These are phyloP conservation scores for Leccinum broughii DNA, from an alignment of 768 basidiomycete genomes.

Conservation along the genomic window DNA sequence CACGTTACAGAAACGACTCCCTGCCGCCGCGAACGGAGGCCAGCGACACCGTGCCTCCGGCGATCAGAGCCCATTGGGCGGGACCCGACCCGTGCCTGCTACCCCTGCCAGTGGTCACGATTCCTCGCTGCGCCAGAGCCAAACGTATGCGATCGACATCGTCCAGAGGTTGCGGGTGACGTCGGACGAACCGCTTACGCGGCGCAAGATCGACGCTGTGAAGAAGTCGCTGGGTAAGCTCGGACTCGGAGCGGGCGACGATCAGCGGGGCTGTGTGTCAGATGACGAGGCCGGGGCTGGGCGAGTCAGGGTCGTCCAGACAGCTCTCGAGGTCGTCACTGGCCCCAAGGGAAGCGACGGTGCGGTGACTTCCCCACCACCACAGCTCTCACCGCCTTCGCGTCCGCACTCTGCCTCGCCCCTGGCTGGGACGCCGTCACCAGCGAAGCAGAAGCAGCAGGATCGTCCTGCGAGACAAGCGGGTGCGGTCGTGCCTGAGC, in stretches of 20 bases:
- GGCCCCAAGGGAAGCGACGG: constrained; percentile 6
- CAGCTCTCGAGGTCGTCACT: constrained; percentile 23
- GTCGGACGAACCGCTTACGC: constrained; percentile 29
- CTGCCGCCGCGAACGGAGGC: not conserved
- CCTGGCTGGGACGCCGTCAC: constrained; percentile 12
- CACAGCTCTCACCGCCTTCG: constrained; percentile 9
- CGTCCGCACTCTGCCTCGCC: constrained; percentile 24
- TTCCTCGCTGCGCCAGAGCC: constrained; percentile 5
- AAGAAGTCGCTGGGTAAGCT: constrained; percentile 30
- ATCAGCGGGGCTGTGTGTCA: constrained; percentile 27
- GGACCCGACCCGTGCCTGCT: not conserved
- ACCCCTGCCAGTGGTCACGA: not conserved
- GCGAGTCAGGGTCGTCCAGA: constrained; percentile 30
- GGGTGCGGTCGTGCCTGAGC: not conserved
- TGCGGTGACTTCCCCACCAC: constrained; percentile 2
- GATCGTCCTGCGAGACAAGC: not conserved
- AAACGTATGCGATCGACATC: constrained; percentile 32
- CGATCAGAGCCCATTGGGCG: constrained; percentile 12
- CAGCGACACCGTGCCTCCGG: not conserved
- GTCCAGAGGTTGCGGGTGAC: constrained; percentile 32
- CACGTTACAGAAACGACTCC: constrained; percentile 21
- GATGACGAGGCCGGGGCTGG: constrained; percentile 25
- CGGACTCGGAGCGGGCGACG: constrained; percentile 25
- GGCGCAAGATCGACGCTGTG: constrained; percentile 29
- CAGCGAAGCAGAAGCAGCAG: constrained; percentile 11